These are phyloP conservation scores for Hypoxylon fuscum DNA, from an alignment of 495 filamentous ascomycete species.

Conservation along the genomic window DNA sequence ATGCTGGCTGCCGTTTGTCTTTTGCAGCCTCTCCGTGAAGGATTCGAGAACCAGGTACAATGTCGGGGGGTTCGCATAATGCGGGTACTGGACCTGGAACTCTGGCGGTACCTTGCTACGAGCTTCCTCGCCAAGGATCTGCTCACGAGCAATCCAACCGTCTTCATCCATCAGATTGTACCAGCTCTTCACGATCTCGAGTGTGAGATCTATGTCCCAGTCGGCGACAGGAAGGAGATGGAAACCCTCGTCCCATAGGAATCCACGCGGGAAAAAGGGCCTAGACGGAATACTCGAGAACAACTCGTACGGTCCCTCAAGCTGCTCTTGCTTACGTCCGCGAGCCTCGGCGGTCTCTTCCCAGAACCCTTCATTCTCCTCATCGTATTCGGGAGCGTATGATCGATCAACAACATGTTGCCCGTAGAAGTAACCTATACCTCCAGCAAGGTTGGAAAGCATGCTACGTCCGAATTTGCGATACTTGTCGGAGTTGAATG, in stretches of 20 bases:
- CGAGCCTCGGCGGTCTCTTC: slow-evolving; percentile 82
- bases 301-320: slow-evolving; percentile 87
- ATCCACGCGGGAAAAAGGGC: slow-evolving; percentile 95
- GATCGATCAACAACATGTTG: slow-evolving; percentile 88
- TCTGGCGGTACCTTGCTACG: slow-evolving; percentile 95
- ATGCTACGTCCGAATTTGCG: slow-evolving; percentile 84
- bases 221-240: slow-evolving; percentile 92
- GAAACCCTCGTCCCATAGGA: slow-evolving; percentile 98
- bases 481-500: slow-evolving; percentile 78
- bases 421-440: slow-evolving; percentile 95
- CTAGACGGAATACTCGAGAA: slow-evolving; percentile 94
- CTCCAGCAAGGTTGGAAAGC: slow-evolving; percentile 93
- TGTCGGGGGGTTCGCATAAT: slow-evolving; percentile 98
- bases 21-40: slow-evolving; percentile 77
- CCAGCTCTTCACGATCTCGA: slow-evolving; percentile 96
- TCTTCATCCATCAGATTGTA: slow-evolving; percentile 95
- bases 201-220: slow-evolving; percentile 90
- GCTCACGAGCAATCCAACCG: slow-evolving; percentile 97
- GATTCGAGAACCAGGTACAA: slow-evolving; percentile 87
- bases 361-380: slow-evolving; percentile 98
- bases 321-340: slow-evolving; percentile 65
- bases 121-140: slow-evolving; percentile 94
- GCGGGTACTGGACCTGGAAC: slow-evolving; percentile 96
- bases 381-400: slow-evolving; percentile 88
- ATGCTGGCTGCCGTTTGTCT: slow-evolving; percentile 51